Conservation (phyloP, 768 basidiomycete genomes). For the Termitomyces sp. region DNA sequence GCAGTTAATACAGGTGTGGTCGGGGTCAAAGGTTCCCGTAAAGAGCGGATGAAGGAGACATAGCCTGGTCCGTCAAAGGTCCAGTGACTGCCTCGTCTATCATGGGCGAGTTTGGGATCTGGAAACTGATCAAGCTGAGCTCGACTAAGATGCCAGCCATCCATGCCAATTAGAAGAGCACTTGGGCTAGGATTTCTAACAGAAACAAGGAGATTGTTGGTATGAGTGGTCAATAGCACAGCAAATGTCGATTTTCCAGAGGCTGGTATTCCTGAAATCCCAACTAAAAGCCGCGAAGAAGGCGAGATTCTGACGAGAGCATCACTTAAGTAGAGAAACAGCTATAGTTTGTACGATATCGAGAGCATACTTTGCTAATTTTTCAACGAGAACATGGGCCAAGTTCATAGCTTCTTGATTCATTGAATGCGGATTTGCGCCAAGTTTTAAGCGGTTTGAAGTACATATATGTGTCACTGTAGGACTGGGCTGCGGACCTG, state of each 20-base stretch:
- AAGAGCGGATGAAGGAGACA: conserved; percentile 55
- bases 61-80: conserved; percentile 83
- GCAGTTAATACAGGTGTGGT: conserved; percentile 44
- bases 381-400: conserved; percentile 32
- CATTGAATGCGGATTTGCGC: conserved; percentile 24
- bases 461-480: too few species aligned
- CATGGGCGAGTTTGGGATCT: conserved; percentile 74
- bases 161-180: conserved; percentile 74
- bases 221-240: conserved; percentile 45
- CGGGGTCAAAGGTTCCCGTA: conserved; percentile 38
- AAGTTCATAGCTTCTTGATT: conserved; percentile 36
- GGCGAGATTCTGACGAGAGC: conserved; percentile 26
- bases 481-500: too few species aligned
- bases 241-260: conserved; percentile 86
- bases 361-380: conserved; percentile 33
- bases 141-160: conserved; percentile 91
- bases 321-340: neutral
- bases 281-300: conserved; percentile 58
- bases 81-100: conserved; percentile 85
- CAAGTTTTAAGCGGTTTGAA: neutral
- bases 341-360: neutral
- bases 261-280: conserved; percentile 77
- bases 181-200: conserved; percentile 14
- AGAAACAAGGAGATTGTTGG: conserved; percentile 42
- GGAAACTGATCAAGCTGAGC: conserved; percentile 72